These are phyloP conservation scores for Solanum verrucosum DNA, from an alignment of 257 asterid genomes.

Conservation along the genomic window DNA sequence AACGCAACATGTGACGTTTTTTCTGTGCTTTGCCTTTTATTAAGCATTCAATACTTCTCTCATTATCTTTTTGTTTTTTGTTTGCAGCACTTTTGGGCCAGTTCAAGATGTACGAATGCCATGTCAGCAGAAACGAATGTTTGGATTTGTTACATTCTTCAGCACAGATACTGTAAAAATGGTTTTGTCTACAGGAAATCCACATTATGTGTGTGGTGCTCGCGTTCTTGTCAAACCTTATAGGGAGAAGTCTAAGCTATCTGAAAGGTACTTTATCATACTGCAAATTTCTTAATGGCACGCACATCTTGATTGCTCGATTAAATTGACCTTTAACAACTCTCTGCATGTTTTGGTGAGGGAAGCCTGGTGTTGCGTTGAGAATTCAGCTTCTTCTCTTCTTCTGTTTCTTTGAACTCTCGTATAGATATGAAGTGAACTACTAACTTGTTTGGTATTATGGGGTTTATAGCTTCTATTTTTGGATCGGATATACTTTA, in stretches of 20 bases:
- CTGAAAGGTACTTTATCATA: slow-evolving; percentile 36
- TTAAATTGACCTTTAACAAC: neutral
- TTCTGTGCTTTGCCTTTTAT: neutral
- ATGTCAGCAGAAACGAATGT: slow-evolving; percentile 82
- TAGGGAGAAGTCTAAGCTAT: slow-evolving; percentile 60
- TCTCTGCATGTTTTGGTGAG: neutral
- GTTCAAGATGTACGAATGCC: slow-evolving; percentile 96
- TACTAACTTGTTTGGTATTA: neutral
- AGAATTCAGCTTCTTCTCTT: neutral
- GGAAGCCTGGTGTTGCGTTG: neutral
- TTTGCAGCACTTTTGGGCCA: slow-evolving; percentile 59
- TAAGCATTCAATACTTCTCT: neutral
- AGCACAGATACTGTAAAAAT: slow-evolving; percentile 58
- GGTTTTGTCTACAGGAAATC: slow-evolving; percentile 69
- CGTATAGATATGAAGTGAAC: neutral
- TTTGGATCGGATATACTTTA: neutral
- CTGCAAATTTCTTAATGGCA: neutral
- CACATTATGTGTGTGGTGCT: slow-evolving; percentile 79
- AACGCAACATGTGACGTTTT: neutral
- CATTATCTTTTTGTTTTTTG: neutral
- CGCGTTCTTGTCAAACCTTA: slow-evolving; percentile 95
- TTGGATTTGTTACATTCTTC: slow-evolving; percentile 73
- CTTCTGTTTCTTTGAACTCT: neutral
- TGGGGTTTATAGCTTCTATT: neutral
- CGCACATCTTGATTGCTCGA: neutral